Evolutionary conservation across 306 rosid species (phyloP).

Genomic region (Citrullus colocynthis): DNA sequence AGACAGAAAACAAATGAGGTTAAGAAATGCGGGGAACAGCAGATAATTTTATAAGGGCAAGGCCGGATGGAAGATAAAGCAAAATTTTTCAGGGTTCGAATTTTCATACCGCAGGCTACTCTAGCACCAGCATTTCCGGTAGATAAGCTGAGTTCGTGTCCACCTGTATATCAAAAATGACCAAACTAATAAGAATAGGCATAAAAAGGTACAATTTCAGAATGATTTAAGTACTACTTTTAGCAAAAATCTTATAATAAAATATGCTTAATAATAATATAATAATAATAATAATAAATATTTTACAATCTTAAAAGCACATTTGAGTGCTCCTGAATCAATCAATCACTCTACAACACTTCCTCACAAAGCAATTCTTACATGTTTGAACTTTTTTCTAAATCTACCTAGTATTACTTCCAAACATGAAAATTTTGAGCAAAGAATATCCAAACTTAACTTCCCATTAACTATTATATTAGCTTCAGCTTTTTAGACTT

Average conservation of each 20-base stretch:
- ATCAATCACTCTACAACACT: background rate
- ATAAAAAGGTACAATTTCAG: background rate
- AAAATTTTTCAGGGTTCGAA: background rate
- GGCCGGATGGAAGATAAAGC: background rate
- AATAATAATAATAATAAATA: background rate
- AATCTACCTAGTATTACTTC: background rate
- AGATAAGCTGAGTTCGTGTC: slow-evolving; percentile 86
- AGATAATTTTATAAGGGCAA: background rate
- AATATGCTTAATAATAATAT: background rate
- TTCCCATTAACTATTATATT: background rate
- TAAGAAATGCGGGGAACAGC: background rate
- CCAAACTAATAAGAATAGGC: background rate
- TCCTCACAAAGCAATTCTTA: background rate
- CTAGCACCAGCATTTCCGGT: slow-evolving; percentile 99
- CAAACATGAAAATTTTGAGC: background rate
- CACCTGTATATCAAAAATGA: slow-evolving; percentile 36
- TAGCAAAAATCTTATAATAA: background rate
- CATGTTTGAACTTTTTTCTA: background rate
- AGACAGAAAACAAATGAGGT: background rate
- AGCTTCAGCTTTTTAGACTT: background rate
- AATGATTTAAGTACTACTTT: background rate
- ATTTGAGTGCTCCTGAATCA: background rate
- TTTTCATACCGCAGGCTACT: slow-evolving; percentile 73
- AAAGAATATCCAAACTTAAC: background rate
- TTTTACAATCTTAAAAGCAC: background rate